These are phyloP conservation scores for Phytophthora podocarpi DNA, from an alignment of 352 stramenopile species.

Conservation along the genomic window DNA sequence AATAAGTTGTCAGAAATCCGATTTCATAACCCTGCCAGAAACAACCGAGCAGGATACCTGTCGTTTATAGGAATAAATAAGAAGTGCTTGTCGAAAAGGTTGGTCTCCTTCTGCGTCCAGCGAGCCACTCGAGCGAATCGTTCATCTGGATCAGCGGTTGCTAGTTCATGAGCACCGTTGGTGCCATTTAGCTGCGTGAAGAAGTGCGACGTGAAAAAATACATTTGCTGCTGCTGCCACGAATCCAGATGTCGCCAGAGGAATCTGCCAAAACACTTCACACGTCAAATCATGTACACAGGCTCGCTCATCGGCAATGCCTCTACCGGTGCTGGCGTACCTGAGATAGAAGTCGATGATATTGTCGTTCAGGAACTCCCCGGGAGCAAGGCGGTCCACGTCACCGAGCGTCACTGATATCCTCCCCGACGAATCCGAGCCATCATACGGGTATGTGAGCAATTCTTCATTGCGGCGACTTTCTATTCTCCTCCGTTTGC, in stretches of 20 bases:
- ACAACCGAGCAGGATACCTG: conserved; percentile 38
- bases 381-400: conserved; percentile 84
- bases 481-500: conserved; percentile 33
- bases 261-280: conserved; percentile 43
- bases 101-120: conserved; percentile 85
- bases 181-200: conserved; percentile 90
- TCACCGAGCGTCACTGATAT: conserved; percentile 88
- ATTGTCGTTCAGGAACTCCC: conserved; percentile 94
- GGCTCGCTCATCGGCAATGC: not conserved
- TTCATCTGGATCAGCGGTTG: conserved; percentile 41
- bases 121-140: conserved; percentile 62
- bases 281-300: not conserved
- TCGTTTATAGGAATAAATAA: conserved; percentile 93
- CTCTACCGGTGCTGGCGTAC: conserved; percentile 24
- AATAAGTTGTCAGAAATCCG: not conserved
- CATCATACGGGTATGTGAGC: conserved; percentile 73
- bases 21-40: not conserved
- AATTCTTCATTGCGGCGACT: conserved; percentile 47
- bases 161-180: conserved; percentile 35
- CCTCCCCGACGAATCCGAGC: conserved; percentile 42
- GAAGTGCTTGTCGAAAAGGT: conserved; percentile 88
- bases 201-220: conserved; percentile 97
- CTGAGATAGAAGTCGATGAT: conserved; percentile 94
- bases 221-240: conserved; percentile 69
- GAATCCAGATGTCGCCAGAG: conserved; percentile 67